Conservation (phyloP, 2,329 filamentous ascomycete species). For the Cladosporium sphaerospermum region DNA sequence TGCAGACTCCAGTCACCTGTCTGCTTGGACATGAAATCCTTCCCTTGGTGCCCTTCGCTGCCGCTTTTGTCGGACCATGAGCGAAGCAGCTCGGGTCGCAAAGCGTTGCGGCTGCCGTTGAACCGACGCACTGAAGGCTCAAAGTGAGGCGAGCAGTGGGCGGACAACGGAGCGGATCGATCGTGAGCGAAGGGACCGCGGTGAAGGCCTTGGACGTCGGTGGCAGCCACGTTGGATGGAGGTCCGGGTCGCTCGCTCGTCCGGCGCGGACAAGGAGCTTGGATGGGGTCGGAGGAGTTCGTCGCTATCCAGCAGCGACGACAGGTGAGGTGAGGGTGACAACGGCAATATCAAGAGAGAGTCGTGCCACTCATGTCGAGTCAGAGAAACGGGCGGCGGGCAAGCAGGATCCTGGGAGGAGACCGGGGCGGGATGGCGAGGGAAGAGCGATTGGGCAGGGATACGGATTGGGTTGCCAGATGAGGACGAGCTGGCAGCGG, state of each 20-base stretch:
- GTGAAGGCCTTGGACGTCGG: conserved; percentile 16
- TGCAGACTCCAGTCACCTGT: conserved; percentile 19
- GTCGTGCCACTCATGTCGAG: conserved; percentile 2
- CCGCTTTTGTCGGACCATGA: conserved; percentile 27
- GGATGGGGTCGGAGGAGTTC: conserved; percentile 3
- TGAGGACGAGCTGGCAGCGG: not conserved
- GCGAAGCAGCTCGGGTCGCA: conserved; percentile 20
- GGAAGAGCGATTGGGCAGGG: not conserved
- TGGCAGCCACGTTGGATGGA: conserved; percentile 10
- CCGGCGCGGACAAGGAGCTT: conserved; percentile 7
- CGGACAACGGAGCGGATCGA: conserved; percentile 7
- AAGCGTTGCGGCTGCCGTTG: conserved; percentile 13
- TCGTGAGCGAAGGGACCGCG: conserved; percentile 13
- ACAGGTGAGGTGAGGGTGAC: not conserved
- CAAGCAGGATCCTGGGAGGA: not conserved
- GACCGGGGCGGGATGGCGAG: not conserved
- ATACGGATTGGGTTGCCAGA: not conserved
- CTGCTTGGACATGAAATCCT: conserved; percentile 32
- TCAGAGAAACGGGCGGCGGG: not conserved
- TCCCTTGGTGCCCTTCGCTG: conserved; percentile 22
- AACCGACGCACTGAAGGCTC: conserved; percentile 9
- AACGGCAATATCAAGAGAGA: not conserved
- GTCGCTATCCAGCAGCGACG: conserved; percentile 9
- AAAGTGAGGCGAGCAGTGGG: conserved; percentile 15
- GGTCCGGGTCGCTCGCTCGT: conserved; percentile 3